phyloP scores from a whole-genome alignment of 2,329 filamentous ascomycete species.

The Alternaria sp. region DNA sequence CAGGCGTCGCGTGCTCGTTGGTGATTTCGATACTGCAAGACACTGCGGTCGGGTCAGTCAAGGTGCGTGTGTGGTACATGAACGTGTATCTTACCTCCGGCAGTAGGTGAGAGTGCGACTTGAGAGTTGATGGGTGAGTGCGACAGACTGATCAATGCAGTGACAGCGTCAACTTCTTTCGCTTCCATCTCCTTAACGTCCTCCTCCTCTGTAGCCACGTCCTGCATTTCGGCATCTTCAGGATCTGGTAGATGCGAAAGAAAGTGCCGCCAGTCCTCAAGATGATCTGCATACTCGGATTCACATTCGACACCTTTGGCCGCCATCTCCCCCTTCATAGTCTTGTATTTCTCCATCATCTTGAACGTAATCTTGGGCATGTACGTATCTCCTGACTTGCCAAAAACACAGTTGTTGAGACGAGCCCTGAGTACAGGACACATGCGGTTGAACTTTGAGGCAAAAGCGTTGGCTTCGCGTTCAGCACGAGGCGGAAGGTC shows the following conservation, averaged over 20 bases:
- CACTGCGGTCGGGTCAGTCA: neutral
- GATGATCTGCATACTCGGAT: conserved; percentile 3
- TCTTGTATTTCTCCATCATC: conserved; percentile 20
- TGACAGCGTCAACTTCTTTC: conserved; percentile 8
- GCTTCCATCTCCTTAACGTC: neutral
- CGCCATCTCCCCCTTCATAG: conserved; percentile 9
- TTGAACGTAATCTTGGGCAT: conserved; percentile 16
- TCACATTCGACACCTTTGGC: conserved; percentile 8
- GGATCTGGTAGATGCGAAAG: conserved; percentile 2
- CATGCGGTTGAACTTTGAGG: conserved; percentile 28
- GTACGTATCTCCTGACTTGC: conserved; percentile 19
- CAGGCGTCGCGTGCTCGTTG: neutral
- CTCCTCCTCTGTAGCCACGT: neutral
- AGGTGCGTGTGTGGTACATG: neutral
- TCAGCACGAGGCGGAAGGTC: conserved; percentile 6
- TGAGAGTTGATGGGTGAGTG: neutral
- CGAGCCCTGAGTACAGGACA: conserved; percentile 7
- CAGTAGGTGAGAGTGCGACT: neutral
- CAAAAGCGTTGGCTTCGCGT: conserved; percentile 20
- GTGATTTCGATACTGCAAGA: neutral
- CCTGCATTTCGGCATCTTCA: neutral
- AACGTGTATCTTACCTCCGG: neutral
- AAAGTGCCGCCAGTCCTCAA: conserved; percentile 16
- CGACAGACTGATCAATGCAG: conserved; percentile 8
- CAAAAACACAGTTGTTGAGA: conserved; percentile 1